Conservation (phyloP, 306 rosid genomes). For the Coriaria nepalensis region DNA sequence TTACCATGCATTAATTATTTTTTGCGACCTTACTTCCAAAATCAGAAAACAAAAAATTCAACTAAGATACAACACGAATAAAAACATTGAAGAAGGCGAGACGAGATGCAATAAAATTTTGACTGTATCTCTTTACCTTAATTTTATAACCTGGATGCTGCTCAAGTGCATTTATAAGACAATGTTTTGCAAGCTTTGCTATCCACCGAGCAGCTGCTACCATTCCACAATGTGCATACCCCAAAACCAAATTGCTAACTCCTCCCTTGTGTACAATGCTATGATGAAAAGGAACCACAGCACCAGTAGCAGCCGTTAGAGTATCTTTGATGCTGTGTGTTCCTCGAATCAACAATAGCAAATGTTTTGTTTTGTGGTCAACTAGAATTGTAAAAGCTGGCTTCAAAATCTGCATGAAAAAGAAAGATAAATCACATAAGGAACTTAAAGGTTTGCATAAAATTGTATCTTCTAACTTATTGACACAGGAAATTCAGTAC, state of each 20-base stretch:
- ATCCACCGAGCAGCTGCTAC: constrained; percentile 98
- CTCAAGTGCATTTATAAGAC: constrained; percentile 55
- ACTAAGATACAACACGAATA: background rate
- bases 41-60: background rate
- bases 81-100: background rate
- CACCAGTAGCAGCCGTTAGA: constrained; percentile 85
- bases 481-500: too few species aligned
- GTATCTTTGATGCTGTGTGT: constrained; percentile 96
- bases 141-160: constrained; percentile 51
- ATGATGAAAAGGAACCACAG: constrained; percentile 87
- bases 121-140: too few species aligned
- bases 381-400: constrained; percentile 84
- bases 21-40: too few species aligned
- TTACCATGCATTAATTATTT: too few species aligned
- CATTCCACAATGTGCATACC: constrained; percentile 97
- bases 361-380: constrained; percentile 43
- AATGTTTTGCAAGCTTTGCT: constrained; percentile 70
- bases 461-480: too few species aligned
- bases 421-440: constrained; percentile 4
- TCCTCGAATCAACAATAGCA: constrained; percentile 80
- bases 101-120: too few species aligned
- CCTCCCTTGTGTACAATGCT: constrained; percentile 76
- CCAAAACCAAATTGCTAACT: constrained; percentile 74
- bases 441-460: constrained; percentile 1
- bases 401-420: constrained; percentile 68